A percentile compares a stretch with the other conserved stretches of the same genome.
Conservation (phyloP, 768 basidiomycete genomes). For the Rhodotorula diobovata region DNA sequence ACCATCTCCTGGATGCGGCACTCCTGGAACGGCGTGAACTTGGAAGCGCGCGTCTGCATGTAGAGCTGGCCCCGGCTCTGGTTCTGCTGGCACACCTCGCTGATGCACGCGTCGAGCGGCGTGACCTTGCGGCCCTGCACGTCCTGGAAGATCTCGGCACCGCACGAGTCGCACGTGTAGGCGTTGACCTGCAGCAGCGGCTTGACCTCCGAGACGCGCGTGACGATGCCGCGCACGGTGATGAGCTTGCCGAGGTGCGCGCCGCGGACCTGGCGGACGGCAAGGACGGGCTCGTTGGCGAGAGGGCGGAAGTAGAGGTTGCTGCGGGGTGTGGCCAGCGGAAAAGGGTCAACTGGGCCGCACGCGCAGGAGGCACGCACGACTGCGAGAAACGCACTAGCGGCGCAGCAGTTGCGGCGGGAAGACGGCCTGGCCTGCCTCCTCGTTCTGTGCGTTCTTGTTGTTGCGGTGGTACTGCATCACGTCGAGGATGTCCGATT, state of each 20-base stretch:
- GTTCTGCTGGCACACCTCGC: constrained; percentile 78
- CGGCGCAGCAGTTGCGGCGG: constrained; percentile 85
- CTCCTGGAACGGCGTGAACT: constrained; percentile 97
- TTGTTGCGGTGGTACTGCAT: constrained; percentile 90
- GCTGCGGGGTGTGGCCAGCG: constrained; percentile 54
- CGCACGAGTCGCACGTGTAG: constrained; percentile 89
- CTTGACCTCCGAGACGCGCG: constrained; percentile 97
- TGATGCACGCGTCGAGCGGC: constrained; percentile 80
- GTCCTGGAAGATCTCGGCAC: constrained; percentile 97
- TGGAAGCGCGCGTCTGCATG: constrained; percentile 96
- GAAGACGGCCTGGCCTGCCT: constrained; percentile 66
- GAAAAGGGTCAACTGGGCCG: background rate
- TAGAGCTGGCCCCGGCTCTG: constrained; percentile 81
- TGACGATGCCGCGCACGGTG: constrained; percentile 95
- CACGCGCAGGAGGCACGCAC: background rate
- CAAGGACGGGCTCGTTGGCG: constrained; percentile 55
- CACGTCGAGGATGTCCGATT: constrained; percentile 93
- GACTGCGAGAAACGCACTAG: constrained; percentile 66
- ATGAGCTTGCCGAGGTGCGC: constrained; percentile 83
- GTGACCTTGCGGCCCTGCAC: constrained; percentile 67
- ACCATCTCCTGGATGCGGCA: constrained; percentile 99
- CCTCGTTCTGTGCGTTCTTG: constrained; percentile 75
- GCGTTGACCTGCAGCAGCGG: constrained; percentile 95
- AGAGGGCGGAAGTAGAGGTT: constrained; percentile 91
- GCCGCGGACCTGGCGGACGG: constrained; percentile 87